Conservation (phyloP, 164 flowering plant species). For the Santalum album region DNA sequence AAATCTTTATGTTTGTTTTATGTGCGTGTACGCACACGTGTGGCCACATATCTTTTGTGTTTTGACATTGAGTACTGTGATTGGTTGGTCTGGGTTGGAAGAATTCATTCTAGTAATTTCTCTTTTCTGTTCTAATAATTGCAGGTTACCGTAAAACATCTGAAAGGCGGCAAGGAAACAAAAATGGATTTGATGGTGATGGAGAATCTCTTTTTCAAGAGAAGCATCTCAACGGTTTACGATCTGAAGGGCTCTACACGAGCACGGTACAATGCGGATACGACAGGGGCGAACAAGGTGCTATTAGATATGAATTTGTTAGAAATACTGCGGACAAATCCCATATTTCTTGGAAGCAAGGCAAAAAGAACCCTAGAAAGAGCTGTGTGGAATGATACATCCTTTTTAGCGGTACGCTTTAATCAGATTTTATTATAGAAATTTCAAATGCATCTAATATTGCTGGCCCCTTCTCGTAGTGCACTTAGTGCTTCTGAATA, state of each 20-base stretch:
- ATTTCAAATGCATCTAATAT: too few species aligned
- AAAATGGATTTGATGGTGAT: constrained; percentile 86
- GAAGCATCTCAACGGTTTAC: constrained; percentile 55
- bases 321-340: constrained; percentile 60
- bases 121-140: constrained; percentile 3
- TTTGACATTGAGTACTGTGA: too few species aligned
- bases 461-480: too few species aligned
- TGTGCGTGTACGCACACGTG: too few species aligned
- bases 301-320: constrained; percentile 62
- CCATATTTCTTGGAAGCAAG: constrained; percentile 72
- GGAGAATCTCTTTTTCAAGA: constrained; percentile 73
- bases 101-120: neutral
- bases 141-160: constrained; percentile 57
- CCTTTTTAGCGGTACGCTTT: constrained; percentile 58
- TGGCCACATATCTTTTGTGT: too few species aligned
- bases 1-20: neutral
- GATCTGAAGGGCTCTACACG: constrained; percentile 79
- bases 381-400: constrained; percentile 83
- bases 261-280: constrained; percentile 66
- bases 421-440: neutral
- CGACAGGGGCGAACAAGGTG: constrained; percentile 55
- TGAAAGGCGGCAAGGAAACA: constrained; percentile 58
- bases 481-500: too few species aligned
- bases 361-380: constrained; percentile 70
- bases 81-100: too few species aligned